Conservation (phyloP, 371 early-diverging fungal genomes). For the Syncephalastrum monosporum region DNA sequence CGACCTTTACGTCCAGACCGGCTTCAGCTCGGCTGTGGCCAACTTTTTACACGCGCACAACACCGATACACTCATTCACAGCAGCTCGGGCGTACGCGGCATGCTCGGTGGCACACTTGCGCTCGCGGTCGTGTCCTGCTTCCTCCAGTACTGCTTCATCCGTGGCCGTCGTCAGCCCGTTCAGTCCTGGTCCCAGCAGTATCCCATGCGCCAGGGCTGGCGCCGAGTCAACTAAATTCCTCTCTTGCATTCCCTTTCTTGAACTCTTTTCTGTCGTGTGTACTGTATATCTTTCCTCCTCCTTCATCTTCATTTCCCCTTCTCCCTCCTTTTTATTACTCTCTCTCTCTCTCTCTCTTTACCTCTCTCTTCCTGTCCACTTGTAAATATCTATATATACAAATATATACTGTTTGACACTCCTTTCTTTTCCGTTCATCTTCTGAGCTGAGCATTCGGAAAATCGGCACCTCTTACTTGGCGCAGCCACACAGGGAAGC, state of each 20-base stretch:
- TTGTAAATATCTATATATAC: no score
- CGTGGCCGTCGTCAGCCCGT: conserved; percentile 23
- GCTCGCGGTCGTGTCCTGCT: conserved; percentile 46
- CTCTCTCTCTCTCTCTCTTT: no score
- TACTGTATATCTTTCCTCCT: no score
- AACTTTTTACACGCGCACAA: conserved; percentile 32
- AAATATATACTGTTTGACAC: no score
- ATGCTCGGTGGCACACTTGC: conserved; percentile 59
- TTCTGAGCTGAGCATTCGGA: no score
- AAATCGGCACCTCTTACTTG: no score
- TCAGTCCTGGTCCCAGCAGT: conserved; percentile 31
- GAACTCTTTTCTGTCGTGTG: background rate
- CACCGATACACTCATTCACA: conserved; percentile 15
- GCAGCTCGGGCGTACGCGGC: conserved; percentile 46
- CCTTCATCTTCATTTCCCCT: no score
- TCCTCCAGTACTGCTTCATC: conserved; percentile 49
- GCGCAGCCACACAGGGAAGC: no score
- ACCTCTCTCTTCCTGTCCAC: no score
- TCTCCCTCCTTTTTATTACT: no score
- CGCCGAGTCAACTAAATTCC: conserved; percentile 22
- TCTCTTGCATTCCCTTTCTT: conserved; percentile 1
- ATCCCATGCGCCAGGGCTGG: conserved; percentile 39
- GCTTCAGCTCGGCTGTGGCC: conserved; percentile 40
- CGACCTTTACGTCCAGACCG: conserved; percentile 57
- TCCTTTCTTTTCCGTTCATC: no score